A percentile compares a stretch with the other conserved stretches of the same genome.
Conservation (phyloP, 306 rosid genomes). For the Glycine tomentella region DNA sequence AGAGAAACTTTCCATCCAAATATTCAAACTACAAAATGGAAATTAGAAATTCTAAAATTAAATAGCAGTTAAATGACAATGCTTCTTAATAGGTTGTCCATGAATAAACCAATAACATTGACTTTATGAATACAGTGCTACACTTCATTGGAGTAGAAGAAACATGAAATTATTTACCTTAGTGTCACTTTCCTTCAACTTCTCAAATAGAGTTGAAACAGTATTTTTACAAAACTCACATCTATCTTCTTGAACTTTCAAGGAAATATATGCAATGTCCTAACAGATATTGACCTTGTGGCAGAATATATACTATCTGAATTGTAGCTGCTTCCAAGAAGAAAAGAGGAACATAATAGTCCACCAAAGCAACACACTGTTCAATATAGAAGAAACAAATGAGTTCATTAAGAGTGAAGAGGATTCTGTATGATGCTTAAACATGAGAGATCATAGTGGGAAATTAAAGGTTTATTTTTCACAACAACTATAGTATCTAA, state of each 20-base stretch:
- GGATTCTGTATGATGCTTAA: slow-evolving; percentile 22
- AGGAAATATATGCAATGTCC: slow-evolving; percentile 53
- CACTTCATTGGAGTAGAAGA: slow-evolving; percentile 7
- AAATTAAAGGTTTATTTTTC: neutral
- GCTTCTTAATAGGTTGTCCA: no score
- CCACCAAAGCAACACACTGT: slow-evolving; percentile 83
- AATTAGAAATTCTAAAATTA: no score
- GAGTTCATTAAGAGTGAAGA: no score
- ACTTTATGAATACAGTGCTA: no score
- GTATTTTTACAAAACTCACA: slow-evolving; percentile 75
- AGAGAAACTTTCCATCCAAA: no score
- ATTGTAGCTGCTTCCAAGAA: slow-evolving; percentile 66
- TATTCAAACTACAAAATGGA: no score
- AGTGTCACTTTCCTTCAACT: slow-evolving; percentile 80
- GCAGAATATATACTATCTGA: slow-evolving; percentile 73
- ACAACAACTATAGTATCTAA: neutral
- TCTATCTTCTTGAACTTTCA: slow-evolving; percentile 65
- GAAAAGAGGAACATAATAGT: slow-evolving; percentile 82
- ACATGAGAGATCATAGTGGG: neutral
- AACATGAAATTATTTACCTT: slow-evolving; percentile 59
- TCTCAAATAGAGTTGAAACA: slow-evolving; percentile 62
- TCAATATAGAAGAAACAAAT: slow-evolving; percentile 20
- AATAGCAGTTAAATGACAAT: no score
- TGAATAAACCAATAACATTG: no score
- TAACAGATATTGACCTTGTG: slow-evolving; percentile 70